phyloP scores from a whole-genome alignment of 2,329 filamentous ascomycete genomes.

The Phialemoniopsis sp. region DNA sequence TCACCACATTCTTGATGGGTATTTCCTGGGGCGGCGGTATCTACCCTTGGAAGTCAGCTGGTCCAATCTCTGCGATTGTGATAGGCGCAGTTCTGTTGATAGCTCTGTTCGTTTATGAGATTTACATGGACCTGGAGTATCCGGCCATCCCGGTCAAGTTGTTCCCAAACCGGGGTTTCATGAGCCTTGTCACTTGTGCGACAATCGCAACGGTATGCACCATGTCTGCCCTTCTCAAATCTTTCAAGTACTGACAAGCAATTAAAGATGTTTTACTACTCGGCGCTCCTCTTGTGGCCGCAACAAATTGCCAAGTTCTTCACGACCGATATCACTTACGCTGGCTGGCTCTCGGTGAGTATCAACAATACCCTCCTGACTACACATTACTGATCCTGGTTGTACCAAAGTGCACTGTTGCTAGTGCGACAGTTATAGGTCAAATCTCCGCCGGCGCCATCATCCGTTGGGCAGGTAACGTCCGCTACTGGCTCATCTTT shows the following conservation, averaged over 20 bases:
- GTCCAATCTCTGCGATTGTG: constrained; percentile 29
- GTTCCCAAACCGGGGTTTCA: constrained; percentile 29
- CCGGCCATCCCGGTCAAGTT: constrained; percentile 27
- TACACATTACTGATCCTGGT: no score
- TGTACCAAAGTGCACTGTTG: constrained; percentile 29
- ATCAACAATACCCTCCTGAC: no score
- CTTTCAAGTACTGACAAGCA: not conserved
- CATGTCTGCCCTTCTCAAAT: no score
- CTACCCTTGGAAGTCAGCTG: constrained; percentile 33
- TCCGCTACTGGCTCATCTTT: constrained; percentile 30
- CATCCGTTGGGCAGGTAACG: constrained; percentile 25
- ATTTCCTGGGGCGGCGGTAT: constrained; percentile 35
- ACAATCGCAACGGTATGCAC: constrained; percentile 24
- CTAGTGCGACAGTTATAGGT: constrained; percentile 25
- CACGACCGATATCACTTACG: constrained; percentile 25
- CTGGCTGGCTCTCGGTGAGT: constrained; percentile 23
- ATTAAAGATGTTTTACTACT: constrained; percentile 22
- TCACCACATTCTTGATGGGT: constrained; percentile 38
- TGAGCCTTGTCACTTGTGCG: constrained; percentile 26
- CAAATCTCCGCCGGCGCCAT: constrained; percentile 25
- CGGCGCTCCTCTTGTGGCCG: constrained; percentile 27
- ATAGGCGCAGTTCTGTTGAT: constrained; percentile 25
- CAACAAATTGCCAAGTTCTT: constrained; percentile 28
- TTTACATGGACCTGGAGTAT: no score
- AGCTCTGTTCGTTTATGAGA: constrained; percentile 29